These are phyloP conservation scores for Durusdinium trenchii DNA, from an alignment of 73 alveolate genomes.

Conservation along the genomic window DNA sequence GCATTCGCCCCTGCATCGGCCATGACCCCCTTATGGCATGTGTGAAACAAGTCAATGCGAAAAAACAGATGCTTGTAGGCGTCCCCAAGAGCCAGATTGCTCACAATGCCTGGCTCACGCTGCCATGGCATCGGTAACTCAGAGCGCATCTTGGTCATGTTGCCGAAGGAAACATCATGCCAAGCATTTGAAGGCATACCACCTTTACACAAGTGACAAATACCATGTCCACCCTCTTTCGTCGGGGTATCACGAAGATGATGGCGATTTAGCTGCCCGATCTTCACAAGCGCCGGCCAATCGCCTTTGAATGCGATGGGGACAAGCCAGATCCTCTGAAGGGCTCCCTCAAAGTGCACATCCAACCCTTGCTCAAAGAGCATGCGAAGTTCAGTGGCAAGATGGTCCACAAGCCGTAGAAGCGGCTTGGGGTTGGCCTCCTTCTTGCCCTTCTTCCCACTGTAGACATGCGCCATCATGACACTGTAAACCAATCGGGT, in stretches of 20 bases:
- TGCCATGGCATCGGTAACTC: conserved; percentile 12
- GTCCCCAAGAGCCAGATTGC: neutral
- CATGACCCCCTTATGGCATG: conserved; percentile 42
- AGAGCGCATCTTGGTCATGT: neutral
- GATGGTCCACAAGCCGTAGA: neutral
- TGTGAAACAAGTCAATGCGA: neutral
- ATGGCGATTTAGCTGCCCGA: neutral
- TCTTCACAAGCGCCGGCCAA: neutral
- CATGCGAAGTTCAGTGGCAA: neutral
- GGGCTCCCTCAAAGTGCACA: neutral
- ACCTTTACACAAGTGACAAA: conserved; percentile 29
- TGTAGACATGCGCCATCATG: neutral
- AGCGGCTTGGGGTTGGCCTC: too few relatives aligned
- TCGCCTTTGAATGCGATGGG: conserved; percentile 19
- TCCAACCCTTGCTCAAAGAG: neutral
- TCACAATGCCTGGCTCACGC: neutral
- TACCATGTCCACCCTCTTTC: neutral
- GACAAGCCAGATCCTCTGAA: neutral
- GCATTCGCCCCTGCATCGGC: conserved; percentile 32
- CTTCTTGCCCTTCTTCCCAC: conserved; percentile 2
- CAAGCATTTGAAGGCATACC: neutral
- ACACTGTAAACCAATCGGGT: neutral
- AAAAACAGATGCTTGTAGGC: neutral
- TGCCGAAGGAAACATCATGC: neutral
- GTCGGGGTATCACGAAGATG: neutral